These are phyloP conservation scores for Penicillium psychrofluorescens DNA, from an alignment of 495 filamentous ascomycete genomes.

Conservation along the genomic window DNA sequence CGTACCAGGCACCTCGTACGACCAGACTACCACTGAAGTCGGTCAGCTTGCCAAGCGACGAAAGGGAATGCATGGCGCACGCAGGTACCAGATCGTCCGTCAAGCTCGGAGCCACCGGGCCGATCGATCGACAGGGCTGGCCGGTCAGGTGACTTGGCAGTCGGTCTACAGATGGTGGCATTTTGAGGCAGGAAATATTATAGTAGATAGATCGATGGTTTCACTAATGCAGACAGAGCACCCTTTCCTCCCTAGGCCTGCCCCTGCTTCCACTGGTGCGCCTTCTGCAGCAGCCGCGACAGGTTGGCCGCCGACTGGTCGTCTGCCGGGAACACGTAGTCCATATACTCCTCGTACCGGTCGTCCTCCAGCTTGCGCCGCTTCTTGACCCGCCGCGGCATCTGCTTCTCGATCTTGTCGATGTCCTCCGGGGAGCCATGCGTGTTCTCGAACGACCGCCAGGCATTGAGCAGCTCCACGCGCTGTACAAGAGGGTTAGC, in stretches of 20 bases:
- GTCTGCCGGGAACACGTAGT: constrained; percentile 96
- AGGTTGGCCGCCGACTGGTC: constrained; percentile 81
- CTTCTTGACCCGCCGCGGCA: constrained; percentile 92
- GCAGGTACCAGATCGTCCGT: too few relatives aligned
- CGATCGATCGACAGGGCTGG: too few relatives aligned
- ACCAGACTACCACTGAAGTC: too few relatives aligned
- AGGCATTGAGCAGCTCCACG: constrained; percentile 80
- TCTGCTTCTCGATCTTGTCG: constrained; percentile 81
- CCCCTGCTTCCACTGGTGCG: constrained; percentile 79
- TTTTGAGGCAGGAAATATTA: too few relatives aligned
- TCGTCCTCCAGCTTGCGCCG: constrained; percentile 90
- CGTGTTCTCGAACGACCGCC: constrained; percentile 82
- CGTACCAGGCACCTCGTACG: too few relatives aligned
- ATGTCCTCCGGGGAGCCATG: constrained; percentile 73
- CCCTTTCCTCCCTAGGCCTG: constrained; percentile 5
- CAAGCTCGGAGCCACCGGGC: too few relatives aligned
- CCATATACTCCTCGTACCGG: constrained; percentile 93
- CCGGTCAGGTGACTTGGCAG: too few relatives aligned
- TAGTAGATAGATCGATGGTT: too few relatives aligned
- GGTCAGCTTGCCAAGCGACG: too few relatives aligned
- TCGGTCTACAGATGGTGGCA: too few relatives aligned
- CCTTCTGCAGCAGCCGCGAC: constrained; percentile 74
- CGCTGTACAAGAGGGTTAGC: constrained; percentile 43
- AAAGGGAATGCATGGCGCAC: too few relatives aligned
- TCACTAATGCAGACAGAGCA: not conserved